These are phyloP conservation scores for Vachellia pachyceras DNA, from an alignment of 306 rosid species.

Conservation along the genomic window DNA sequence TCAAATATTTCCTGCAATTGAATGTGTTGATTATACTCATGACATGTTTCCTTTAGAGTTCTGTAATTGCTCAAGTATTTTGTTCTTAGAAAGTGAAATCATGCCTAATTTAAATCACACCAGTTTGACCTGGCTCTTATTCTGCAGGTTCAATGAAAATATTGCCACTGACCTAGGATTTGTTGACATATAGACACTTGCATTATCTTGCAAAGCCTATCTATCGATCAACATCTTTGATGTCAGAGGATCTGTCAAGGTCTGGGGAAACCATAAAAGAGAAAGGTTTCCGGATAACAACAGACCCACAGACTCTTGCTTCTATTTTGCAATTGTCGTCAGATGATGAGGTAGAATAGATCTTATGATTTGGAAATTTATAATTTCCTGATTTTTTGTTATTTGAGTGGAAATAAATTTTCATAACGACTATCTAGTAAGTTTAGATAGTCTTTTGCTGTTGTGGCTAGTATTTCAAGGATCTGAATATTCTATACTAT, in stretches of 20 bases:
- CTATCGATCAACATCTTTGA: constrained; percentile 40
- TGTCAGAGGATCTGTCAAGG: constrained; percentile 39
- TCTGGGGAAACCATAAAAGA: constrained; percentile 47
- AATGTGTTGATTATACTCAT: constrained; percentile 20
- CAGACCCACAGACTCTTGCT: constrained; percentile 72
- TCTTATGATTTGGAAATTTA: constrained; percentile 2
- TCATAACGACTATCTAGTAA: constrained; percentile 30
- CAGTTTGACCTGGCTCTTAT: constrained; percentile 28
- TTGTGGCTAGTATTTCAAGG: constrained; percentile 16
- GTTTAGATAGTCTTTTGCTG: constrained; percentile 18
- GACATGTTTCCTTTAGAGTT: constrained; percentile 28
- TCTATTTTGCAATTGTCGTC: constrained; percentile 69
- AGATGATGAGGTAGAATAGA: constrained; percentile 73
- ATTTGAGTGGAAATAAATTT: constrained; percentile 11
- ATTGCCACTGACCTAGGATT: constrained; percentile 71
- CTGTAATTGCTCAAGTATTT: constrained; percentile 19
- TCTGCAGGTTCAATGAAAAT: constrained; percentile 74
- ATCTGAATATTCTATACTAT: constrained; percentile 5
- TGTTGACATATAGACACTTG: constrained; percentile 73
- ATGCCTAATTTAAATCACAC: constrained; percentile 10
- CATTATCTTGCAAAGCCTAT: constrained; percentile 73
- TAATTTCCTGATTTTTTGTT: constrained; percentile 24
- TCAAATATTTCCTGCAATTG: background rate
- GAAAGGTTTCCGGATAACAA: constrained; percentile 71
- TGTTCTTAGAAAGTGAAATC: constrained; percentile 15